Evolutionary conservation across 1,284 basidiomycete genomes (phyloP).

Genomic region (Malassezia cuniculi): DNA sequence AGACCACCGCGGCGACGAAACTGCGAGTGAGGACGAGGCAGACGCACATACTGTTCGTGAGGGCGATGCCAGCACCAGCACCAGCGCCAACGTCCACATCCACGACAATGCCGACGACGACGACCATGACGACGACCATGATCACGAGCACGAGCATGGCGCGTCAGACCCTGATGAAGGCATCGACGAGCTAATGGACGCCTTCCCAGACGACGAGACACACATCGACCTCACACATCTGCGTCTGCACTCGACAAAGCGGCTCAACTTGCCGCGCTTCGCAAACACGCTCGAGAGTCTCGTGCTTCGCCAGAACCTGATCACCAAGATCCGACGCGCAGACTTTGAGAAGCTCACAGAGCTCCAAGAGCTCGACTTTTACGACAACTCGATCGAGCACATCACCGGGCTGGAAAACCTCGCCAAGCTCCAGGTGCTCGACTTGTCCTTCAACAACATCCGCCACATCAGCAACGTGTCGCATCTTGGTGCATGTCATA

Average conservation of each 20-base stretch:
- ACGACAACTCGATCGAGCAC: conserved; percentile 70
- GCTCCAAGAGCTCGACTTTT: conserved; percentile 80
- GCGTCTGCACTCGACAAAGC: conserved; percentile 55
- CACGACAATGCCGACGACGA: conserved; percentile 8
- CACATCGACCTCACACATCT: conserved; percentile 71
- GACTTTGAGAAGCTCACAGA: conserved; percentile 50
- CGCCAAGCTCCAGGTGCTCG: conserved; percentile 60
- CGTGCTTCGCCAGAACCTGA: conserved; percentile 78
- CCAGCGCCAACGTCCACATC: no score
- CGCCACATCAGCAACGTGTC: conserved; percentile 50
- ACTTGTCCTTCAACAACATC: conserved; percentile 89
- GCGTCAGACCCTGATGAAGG: conserved; percentile 20
- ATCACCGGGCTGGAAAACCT: conserved; percentile 46
- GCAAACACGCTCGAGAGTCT: conserved; percentile 58
- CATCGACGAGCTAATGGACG: conserved; percentile 20
- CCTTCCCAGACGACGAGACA: conserved; percentile 25
- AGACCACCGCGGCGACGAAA: no score
- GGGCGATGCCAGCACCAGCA: no score
- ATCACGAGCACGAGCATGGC: conserved; percentile 16
- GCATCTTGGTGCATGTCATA: conserved; percentile 52
- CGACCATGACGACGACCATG: not conserved
- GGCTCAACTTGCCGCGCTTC: conserved; percentile 57
- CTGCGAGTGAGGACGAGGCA: no score
- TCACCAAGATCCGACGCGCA: conserved; percentile 55
- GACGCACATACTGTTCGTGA: no score